A percentile compares a stretch with the other conserved stretches of the same genome.
phyloP scores from a whole-genome alignment of 2,329 filamentous ascomycete species.

The Fusarium gaditjirri region DNA sequence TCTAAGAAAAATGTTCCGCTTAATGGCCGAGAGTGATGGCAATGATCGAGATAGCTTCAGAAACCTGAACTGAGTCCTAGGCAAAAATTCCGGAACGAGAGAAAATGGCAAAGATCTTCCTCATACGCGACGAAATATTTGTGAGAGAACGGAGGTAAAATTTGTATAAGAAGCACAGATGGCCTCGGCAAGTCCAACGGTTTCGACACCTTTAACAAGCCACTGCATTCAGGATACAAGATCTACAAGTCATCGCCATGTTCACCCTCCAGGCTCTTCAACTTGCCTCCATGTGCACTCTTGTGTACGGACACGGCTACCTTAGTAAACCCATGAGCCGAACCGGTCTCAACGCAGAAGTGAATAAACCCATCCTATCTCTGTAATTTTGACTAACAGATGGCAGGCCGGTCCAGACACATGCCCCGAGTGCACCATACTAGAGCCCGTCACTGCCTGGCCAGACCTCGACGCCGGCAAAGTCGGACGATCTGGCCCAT shows the following conservation, averaged over 20 bases:
- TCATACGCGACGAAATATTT: accelerated
- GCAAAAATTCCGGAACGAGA: accelerated
- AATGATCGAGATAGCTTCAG: neutral
- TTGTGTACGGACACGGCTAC: constrained; percentile 23
- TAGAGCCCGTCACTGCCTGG: constrained; percentile 63
- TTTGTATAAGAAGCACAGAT: neutral
- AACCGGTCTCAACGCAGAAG: constrained; percentile 31
- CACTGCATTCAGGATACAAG: accelerated
- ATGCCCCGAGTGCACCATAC: constrained; percentile 65
- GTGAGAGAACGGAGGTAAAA: accelerated
- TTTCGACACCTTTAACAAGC: neutral
- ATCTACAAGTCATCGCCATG: neutral
- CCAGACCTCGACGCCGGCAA: constrained; percentile 57
- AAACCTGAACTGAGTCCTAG: accelerated
- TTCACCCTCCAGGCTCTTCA: neutral
- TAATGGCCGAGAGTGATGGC: neutral
- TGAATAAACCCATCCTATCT: accelerated
- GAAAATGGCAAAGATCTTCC: neutral
- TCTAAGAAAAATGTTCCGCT: neutral
- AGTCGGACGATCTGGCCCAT: constrained; percentile 61
- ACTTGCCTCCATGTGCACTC: neutral
- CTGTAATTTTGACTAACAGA: neutral
- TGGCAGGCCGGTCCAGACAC: constrained; percentile 58
- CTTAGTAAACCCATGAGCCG: constrained; percentile 33
- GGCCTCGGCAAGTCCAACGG: accelerated